Evolutionary conservation across 2,329 filamentous ascomycete species (phyloP), one percentile per base, ranked within the genome.

Genomic region (Sarocladiaceae sp.): DNA sequence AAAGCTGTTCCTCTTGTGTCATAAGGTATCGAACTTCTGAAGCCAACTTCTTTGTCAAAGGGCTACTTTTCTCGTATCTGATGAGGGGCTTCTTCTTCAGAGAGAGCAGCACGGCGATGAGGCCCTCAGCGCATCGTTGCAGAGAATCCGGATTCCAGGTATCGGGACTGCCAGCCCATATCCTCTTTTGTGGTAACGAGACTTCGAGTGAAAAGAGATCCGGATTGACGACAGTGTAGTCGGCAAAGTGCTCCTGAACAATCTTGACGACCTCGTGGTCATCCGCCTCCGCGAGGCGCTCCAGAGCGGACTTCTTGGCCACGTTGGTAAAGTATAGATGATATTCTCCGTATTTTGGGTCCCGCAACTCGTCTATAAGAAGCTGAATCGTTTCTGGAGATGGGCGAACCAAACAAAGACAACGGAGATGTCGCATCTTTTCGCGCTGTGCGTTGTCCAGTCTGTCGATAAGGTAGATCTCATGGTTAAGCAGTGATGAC

Each of bases 321-420:
- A 99, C 88, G 67, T 99, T 99, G 76, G 91, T 97, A 69, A 99
- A 96, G 70, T 95, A 97, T 53, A 99, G 81, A 64, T 96, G 84
- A 71, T 99, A 99, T 73, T 99, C 94, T 58, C 94, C 93, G 62
- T 99, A 99, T 66, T 92, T 97, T 4, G 94, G 95, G 48, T 97
- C 93, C 55, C 94, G 83, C 52, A 99, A 79, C 73, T 99, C 94
- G 64, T 99, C 94, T 60, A 99, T 93, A 51, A 99, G 80, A 56
- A 88, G 83, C 65, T 99, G 92, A 64, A 97, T 91, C 4, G 93
- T 95, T 60, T 95, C 90, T 12, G 93, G 81, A 0, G 93, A 96
- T 7, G 94, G 94, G 36, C 95, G 86, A 46, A 99, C 82, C 60
- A 99, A 93, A 66, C 91, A 97, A 25, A 97, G 74, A 68, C 94